A percentile compares a stretch with the other conserved stretches of the same genome.
These are phyloP conservation scores for Haplosporangium sp. DNA, from an alignment of 371 early-diverging fungal genomes.

Conservation along the genomic window DNA sequence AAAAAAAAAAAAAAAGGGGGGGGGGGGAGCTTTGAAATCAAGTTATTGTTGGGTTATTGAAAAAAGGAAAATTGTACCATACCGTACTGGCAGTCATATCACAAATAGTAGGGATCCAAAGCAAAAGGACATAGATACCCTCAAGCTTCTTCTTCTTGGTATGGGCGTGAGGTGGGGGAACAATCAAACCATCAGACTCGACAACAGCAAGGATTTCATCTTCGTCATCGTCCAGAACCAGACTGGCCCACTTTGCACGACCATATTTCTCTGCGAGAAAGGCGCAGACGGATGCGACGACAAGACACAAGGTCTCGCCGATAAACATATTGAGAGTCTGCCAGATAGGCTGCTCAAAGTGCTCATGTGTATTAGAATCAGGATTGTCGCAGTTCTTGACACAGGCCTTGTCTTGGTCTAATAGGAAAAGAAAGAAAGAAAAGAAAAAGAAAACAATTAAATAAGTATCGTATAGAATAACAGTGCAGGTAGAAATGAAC, in stretches of 20 bases:
- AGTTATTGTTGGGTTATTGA: neutral
- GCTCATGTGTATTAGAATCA: conserved; percentile 73
- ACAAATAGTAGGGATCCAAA: conserved; percentile 93
- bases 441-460: neutral
- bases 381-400: conserved; percentile 88
- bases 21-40: neutral
- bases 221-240: conserved; percentile 48
- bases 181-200: conserved; percentile 45
- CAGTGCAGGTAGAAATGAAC: too few relatives aligned
- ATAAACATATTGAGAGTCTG: conserved; percentile 97
- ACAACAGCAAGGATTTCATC: conserved; percentile 58
- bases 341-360: conserved; percentile 97
- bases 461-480: neutral
- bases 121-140: conserved; percentile 63
- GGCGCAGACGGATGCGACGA: conserved; percentile 44
- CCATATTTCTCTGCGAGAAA: conserved; percentile 41
- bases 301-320: conserved; percentile 87
- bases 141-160: conserved; percentile 46
- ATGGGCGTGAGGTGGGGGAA: conserved; percentile 15
- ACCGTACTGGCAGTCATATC: conserved; percentile 94
- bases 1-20: conserved; percentile 15
- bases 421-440: too few relatives aligned
- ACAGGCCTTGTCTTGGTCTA: conserved; percentile 87
- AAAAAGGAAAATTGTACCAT: conserved; percentile 27
- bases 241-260: conserved; percentile 58